Conservation (phyloP, 1,284 basidiomycete species). For the Ganoderma resinaceum region DNA sequence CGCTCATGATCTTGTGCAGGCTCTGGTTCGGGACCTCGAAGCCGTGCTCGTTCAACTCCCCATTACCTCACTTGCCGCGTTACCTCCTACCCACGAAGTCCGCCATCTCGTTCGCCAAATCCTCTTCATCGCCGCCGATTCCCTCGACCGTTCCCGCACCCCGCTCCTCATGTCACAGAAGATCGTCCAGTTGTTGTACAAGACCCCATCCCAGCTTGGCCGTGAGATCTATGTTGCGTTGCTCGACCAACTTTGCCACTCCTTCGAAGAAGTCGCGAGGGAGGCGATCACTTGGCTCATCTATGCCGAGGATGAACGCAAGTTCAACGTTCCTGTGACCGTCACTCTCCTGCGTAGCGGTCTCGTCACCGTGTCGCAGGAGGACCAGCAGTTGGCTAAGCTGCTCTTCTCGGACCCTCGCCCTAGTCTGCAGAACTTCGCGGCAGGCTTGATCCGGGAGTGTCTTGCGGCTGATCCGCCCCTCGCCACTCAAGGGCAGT, state of each 20-base stretch:
- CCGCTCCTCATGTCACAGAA: slow-evolving; percentile 95
- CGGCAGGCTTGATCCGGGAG: slow-evolving; percentile 86
- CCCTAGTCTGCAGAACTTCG: slow-evolving; percentile 83
- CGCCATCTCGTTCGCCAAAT: slow-evolving; percentile 86
- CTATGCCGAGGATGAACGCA: slow-evolving; percentile 98
- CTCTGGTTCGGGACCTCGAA: slow-evolving; percentile 82
- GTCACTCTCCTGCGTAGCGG: slow-evolving; percentile 87
- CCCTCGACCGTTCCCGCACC: slow-evolving; percentile 83
- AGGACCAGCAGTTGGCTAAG: slow-evolving; percentile 94
- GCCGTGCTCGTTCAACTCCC: slow-evolving; percentile 76
- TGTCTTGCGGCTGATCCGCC: slow-evolving; percentile 85
- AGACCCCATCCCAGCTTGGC: slow-evolving; percentile 82
- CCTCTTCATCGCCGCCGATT: slow-evolving; percentile 79
- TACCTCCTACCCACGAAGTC: slow-evolving; percentile 88
- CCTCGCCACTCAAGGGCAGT: slow-evolving; percentile 80
- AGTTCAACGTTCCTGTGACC: slow-evolving; percentile 96
- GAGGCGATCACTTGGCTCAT: slow-evolving; percentile 98
- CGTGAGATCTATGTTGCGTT: slow-evolving; percentile 92
- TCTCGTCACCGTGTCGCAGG: slow-evolving; percentile 80
- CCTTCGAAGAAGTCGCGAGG: slow-evolving; percentile 92
- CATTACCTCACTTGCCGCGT: slow-evolving; percentile 66
- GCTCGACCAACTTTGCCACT: slow-evolving; percentile 88
- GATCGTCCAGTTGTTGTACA: slow-evolving; percentile 89
- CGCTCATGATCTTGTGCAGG: slow-evolving; percentile 28
- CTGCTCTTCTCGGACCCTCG: slow-evolving; percentile 84